Evolutionary conservation across 768 basidiomycete genomes (phyloP).

Genomic region (Russula olivacea): DNA sequence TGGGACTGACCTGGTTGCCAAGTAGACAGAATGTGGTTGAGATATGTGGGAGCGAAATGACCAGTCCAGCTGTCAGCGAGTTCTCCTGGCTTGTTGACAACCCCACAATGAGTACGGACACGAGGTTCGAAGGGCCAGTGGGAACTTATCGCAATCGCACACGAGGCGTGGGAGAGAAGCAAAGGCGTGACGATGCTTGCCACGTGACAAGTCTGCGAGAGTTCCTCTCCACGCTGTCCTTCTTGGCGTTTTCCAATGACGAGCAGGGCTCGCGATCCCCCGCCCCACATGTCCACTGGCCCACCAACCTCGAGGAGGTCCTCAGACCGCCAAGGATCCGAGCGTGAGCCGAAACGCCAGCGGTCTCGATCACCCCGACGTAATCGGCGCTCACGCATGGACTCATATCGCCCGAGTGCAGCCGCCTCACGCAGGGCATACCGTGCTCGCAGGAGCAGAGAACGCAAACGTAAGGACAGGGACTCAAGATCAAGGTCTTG

Average conservation of each 20-base stretch:
- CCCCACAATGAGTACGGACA: too few relatives aligned
- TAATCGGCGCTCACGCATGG: slow-evolving; percentile 21
- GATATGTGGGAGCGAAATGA: too few relatives aligned
- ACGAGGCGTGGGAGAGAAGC: not conserved
- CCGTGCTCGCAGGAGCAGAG: slow-evolving; percentile 20
- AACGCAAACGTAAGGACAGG: slow-evolving; percentile 6
- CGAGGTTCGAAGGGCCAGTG: too few relatives aligned
- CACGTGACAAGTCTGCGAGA: slow-evolving; percentile 12
- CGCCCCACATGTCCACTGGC: slow-evolving; percentile 11
- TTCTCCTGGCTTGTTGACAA: too few relatives aligned
- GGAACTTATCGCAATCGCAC: not conserved
- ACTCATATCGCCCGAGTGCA: slow-evolving; percentile 20
- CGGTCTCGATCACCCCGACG: slow-evolving; percentile 19
- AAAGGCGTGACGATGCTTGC: not conserved
- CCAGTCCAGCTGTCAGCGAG: too few relatives aligned
- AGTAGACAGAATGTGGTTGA: not conserved
- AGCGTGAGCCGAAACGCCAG: slow-evolving; percentile 15
- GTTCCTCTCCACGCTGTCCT: not conserved
- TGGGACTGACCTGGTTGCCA: not conserved
- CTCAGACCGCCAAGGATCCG: slow-evolving; percentile 6
- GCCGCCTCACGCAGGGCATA: slow-evolving; percentile 19
- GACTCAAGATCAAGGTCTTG: slow-evolving; percentile 19
- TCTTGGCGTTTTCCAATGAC: slow-evolving; percentile 12
- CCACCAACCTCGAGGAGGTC: slow-evolving; percentile 10
- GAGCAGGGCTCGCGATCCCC: slow-evolving; percentile 17